Base-by-base conservation (phyloP, 169 alveolate species). In the Cryptosporidium tyzzeri region DNA sequence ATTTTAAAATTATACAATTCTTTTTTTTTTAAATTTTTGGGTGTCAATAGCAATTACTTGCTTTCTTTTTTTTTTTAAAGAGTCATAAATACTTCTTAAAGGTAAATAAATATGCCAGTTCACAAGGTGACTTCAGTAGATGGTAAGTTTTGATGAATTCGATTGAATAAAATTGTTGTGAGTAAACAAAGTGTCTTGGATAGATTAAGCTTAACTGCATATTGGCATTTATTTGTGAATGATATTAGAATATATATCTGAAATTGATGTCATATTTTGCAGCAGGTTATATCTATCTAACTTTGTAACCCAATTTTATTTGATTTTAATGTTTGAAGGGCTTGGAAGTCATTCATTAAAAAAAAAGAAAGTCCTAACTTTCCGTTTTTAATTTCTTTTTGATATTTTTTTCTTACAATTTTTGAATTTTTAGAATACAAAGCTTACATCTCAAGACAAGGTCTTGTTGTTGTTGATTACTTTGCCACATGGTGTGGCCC, bases 401-500 rank as follows among this genome's bases (percentile, higher is more conserved):
- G 7, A 12, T 12, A 3, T 14, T 48, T 26, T 55, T 55, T 55
- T 23, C n/a, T 23, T 10, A 0, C 16, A 55, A 55, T 23, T 3
- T 21, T 26, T 7, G 26, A 7, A 26, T 23, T 16, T 1, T 48
- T 26, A 80, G 89, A 80, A 31, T 80, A 80, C 75, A 80, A 80
- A 37, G 12, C 26, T 26, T 65, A 44, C 37, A 41, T 80, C 35
- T 21, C 69, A 31, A 59, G 48, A 45, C 75, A 74, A 16, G 89
- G 89, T 29, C 71, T 92, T 53, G 93, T 91, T 10, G 92, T 94
- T 39, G 94, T 85, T 21, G 96, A 94, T 70, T 94, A 91, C 86
- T 92, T 85, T 73, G 96, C 96, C 0, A 92, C 94, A 31, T 94
- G 96, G 96, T 94, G 96, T 73, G 94, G 93, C 2, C 96, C 96